Evolutionary conservation across 495 filamentous ascomycete genomes (phyloP).

Genomic region (Annulohypoxylon nitens): DNA sequence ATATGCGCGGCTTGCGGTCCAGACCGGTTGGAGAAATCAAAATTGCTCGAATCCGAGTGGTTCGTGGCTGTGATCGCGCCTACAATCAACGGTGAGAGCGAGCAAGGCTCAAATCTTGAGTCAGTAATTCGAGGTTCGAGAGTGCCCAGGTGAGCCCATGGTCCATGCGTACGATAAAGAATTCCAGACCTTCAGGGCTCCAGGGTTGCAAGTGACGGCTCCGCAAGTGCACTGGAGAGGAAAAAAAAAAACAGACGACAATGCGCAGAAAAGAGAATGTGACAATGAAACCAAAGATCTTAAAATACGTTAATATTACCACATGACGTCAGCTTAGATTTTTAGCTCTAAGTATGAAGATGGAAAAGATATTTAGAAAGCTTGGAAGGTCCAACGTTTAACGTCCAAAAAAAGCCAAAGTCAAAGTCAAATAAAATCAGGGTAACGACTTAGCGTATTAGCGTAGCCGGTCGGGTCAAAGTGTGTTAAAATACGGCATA

Average conservation of each 20-base stretch:
- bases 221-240: background rate
- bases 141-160: background rate
- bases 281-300: conserved; percentile 30
- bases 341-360: conserved; percentile 9
- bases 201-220: background rate
- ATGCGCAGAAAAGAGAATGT: background rate
- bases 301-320: conserved; percentile 37
- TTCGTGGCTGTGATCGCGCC: background rate
- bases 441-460: conserved; percentile 10
- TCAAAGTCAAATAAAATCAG: conserved; percentile 16
- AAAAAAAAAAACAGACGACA: background rate
- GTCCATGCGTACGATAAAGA: conserved; percentile 7
- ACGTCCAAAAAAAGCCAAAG: background rate
- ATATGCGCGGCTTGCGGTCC: conserved; percentile 33
- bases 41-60: conserved; percentile 25
- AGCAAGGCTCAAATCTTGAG: conserved; percentile 21
- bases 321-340: conserved; percentile 40
- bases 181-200: too few species aligned
- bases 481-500: conserved; percentile 31
- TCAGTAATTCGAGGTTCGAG: background rate
- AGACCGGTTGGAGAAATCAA: conserved; percentile 35
- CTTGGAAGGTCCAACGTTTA: conserved; percentile 1
- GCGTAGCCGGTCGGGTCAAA: background rate
- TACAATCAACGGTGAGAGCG: background rate
- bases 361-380: background rate